A percentile compares a stretch with the other conserved stretches of the same genome.
These are phyloP conservation scores for Skeletonema menzelii DNA, from an alignment of 108 stramenopile species.

Conservation along the genomic window DNA sequence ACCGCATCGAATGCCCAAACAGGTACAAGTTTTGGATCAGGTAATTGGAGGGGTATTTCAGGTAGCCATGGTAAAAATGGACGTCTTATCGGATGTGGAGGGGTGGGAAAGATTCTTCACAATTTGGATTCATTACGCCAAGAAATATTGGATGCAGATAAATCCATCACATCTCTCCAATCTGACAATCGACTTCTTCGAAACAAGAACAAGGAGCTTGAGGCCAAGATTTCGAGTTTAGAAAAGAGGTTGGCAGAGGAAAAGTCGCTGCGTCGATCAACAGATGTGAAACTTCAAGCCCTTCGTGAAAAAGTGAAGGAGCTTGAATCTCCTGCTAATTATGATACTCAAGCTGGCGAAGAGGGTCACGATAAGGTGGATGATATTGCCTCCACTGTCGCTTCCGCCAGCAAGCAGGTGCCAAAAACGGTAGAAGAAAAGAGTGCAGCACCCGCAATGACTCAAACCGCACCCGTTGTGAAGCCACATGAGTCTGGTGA, in stretches of 20 bases:
- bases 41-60: background rate
- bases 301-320: constrained; percentile 20
- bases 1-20: background rate
- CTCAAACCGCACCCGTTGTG: background rate
- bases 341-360: background rate
- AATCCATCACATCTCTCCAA: constrained; percentile 59
- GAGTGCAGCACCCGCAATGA: background rate
- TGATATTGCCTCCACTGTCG: background rate
- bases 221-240: constrained; percentile 63
- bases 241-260: constrained; percentile 71
- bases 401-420: background rate
- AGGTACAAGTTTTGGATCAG: background rate
- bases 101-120: constrained; percentile 79
- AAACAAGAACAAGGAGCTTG: constrained; percentile 83
- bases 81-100: constrained; percentile 38
- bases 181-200: constrained; percentile 58
- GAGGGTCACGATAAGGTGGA: background rate
- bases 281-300: constrained; percentile 48
- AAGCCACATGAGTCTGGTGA: background rate
- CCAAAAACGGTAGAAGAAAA: background rate
- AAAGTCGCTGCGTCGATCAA: constrained; percentile 46
- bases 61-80: constrained; percentile 7
- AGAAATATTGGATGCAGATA: constrained; percentile 80
- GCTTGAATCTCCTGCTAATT: background rate
- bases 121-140: constrained; percentile 72